Base-by-base conservation (phyloP, 768 basidiomycete species). In the Collybiopsis luxurians region DNA sequence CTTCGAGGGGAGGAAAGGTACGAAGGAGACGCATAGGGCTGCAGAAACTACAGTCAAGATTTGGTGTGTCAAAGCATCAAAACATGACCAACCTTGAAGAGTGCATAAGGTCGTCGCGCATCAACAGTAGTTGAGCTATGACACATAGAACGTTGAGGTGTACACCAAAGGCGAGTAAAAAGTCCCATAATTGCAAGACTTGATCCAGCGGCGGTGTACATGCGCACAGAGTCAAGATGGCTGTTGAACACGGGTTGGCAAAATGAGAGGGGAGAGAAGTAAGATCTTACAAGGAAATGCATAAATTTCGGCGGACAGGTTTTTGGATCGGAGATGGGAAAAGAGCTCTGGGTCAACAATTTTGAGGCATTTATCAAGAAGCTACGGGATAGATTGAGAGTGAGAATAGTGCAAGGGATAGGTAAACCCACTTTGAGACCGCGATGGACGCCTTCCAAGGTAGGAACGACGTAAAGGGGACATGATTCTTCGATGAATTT, bases 141-240 rank as follows among this genome's bases (percentile, higher is more conserved):
- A 98, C 95, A 66, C 95, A 98, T 15, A 99, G 78, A 11, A 99
- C 89, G 65, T 99, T 99, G 19, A 99, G 79, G 66, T 98, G 97
- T 23, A 95, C 91, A 13, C 97, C 97, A 66, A 95, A 98, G 3
- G 96, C 93, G 26, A 99, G 79, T 9, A 99, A 80, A 67, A 98
- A 99, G 70, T 99, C 97, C 96, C 97, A 99, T 53, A 99, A 75
- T 61, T 87, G 87, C 27, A 99, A 78, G 24, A 98, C 96, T 73
- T 98, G 91, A 67, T 95, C 90, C 10, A 99, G 77, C 0, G 97
- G 97, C 3, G 95, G 96, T 11, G 96, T 99, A 66, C 95, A 95
- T 5, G 96, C 97, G 69, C 95, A 98, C 31, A 98, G 73, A 0
- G 97, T 99, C 59, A 99, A 78, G 36, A 98, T 85, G 59, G 97